Evolutionary conservation across 2,329 filamentous ascomycete species (phyloP).

Genomic region (Pyrenochaeta sp.): DNA sequence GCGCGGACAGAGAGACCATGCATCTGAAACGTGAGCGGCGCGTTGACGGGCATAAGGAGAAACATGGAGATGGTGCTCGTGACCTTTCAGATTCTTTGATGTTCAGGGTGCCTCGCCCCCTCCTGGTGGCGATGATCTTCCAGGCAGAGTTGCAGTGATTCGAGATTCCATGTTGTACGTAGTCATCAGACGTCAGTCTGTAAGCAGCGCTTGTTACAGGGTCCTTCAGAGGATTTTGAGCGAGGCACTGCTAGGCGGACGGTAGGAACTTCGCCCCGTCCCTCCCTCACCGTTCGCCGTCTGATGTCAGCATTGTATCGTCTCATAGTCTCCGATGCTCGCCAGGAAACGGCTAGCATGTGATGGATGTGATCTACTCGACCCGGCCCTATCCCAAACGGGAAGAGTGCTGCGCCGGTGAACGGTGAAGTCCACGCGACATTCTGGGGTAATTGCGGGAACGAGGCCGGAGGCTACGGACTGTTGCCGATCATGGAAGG

Average conservation of each 20-base stretch:
- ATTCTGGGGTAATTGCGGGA: constrained; percentile 8
- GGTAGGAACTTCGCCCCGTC: constrained; percentile 11
- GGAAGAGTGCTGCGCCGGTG: neutral
- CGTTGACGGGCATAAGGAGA: neutral
- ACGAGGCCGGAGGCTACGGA: constrained; percentile 5
- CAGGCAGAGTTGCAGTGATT: neutral
- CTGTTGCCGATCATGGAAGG: neutral
- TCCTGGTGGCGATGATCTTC: constrained; percentile 2
- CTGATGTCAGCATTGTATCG: constrained; percentile 19
- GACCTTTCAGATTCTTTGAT: neutral
- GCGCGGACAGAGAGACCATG: neutral
- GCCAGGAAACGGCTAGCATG: neutral
- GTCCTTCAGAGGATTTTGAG: neutral
- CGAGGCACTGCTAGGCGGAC: constrained; percentile 4
- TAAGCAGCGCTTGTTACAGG: constrained; percentile 2
- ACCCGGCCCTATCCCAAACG: too few relatives aligned
- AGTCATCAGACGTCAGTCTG: neutral
- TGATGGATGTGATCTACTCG: constrained; percentile 2
- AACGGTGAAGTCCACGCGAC: constrained; percentile 4
- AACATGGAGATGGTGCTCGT: neutral
- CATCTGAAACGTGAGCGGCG: neutral
- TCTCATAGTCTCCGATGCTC: neutral
- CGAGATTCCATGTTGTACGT: neutral
- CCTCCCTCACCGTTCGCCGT: constrained; percentile 19
- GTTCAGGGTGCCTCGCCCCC: neutral